Conservation (phyloP, 2,329 filamentous ascomycete genomes). For the Incumbomyces lentus region DNA sequence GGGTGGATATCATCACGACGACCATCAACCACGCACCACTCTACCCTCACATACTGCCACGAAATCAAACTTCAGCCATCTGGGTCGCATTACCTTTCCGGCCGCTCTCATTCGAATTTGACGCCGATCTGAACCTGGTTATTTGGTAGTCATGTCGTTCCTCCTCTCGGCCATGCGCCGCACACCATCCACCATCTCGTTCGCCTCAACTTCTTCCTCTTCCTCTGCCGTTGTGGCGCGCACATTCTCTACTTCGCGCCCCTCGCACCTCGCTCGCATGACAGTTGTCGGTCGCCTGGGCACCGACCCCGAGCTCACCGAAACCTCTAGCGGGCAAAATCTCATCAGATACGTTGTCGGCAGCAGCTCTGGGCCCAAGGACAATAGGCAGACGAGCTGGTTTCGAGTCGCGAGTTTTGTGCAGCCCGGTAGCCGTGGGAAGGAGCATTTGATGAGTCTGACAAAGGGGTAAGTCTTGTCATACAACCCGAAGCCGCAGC, state of each 20-base stretch:
- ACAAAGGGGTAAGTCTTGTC: conserved; percentile 68
- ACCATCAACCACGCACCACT: no score
- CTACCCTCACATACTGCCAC: no score
- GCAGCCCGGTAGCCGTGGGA: conserved; percentile 50
- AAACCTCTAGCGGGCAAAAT: conserved; percentile 61
- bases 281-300: conserved; percentile 78
- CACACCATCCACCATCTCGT: conserved; percentile 31
- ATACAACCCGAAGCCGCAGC: no score
- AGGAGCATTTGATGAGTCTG: conserved; percentile 62
- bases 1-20: no score
- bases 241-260: conserved; percentile 64
- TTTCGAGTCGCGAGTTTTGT: conserved; percentile 69
- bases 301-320: conserved; percentile 62
- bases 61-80: no score
- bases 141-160: conserved; percentile 15
- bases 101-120: neutral
- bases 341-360: conserved; percentile 69
- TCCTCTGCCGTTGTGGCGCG: conserved; percentile 36
- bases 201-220: conserved; percentile 7
- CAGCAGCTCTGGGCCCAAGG: conserved; percentile 53
- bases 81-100: no score
- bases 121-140: neutral
- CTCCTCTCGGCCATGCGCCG: conserved; percentile 41
- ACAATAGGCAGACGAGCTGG: conserved; percentile 73
- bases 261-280: conserved; percentile 61